phyloP scores from a whole-genome alignment of 1,139 yeast genomes.

The Pichia sorboxylosa region DNA sequence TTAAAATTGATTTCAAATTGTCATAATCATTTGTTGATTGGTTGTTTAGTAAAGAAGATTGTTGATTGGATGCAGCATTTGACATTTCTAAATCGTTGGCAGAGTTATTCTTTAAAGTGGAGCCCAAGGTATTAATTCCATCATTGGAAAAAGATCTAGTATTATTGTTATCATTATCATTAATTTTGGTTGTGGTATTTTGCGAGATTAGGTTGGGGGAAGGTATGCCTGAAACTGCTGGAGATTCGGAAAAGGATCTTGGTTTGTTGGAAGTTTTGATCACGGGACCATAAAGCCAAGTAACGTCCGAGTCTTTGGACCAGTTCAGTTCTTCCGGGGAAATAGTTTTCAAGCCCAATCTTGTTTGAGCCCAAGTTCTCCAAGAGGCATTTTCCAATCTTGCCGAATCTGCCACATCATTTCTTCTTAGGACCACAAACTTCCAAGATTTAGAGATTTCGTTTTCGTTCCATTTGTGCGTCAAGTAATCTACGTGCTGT shows the following conservation, averaged over 20 bases:
- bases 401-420: slow-evolving; percentile 57
- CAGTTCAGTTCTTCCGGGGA: slow-evolving; percentile 71
- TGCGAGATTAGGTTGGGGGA: no score
- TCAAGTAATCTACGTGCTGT: slow-evolving; percentile 84
- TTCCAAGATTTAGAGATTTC: slow-evolving; percentile 95
- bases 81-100: neutral
- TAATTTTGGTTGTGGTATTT: neutral
- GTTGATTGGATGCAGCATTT: neutral
- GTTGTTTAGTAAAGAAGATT: slow-evolving; percentile 3
- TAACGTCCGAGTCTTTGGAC: slow-evolving; percentile 68
- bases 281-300: slow-evolving; percentile 83
- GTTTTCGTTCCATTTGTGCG: slow-evolving; percentile 90
- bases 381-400: slow-evolving; percentile 75
- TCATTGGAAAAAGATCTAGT: neutral
- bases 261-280: slow-evolving; percentile 18
- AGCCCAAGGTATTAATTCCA: neutral
- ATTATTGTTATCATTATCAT: neutral
- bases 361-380: slow-evolving; percentile 83
- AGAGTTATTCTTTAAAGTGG: slow-evolving; percentile 1
- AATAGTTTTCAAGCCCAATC: slow-evolving; percentile 58
- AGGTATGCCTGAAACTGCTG: neutral
- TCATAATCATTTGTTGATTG: slow-evolving; percentile 8
- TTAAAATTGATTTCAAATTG: slow-evolving; percentile 41
- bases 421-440: slow-evolving; percentile 72
- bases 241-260: neutral